These are phyloP conservation scores for Penicillium glabrum DNA, from an alignment of 2,329 filamentous ascomycete genomes.

Conservation along the genomic window DNA sequence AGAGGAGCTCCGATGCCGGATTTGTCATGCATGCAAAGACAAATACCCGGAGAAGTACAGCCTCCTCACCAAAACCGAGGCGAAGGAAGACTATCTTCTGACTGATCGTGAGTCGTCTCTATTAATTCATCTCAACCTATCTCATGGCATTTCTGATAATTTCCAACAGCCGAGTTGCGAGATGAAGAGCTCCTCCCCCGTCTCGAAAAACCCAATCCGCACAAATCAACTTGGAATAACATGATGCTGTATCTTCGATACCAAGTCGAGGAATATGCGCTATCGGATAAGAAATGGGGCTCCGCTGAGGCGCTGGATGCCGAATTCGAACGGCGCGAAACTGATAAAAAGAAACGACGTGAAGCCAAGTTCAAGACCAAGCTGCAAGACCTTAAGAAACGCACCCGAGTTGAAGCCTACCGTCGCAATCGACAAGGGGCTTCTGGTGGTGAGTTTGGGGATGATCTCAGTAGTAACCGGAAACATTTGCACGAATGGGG, in stretches of 20 bases:
- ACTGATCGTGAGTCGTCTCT: slow-evolving; percentile 71
- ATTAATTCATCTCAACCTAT: background rate
- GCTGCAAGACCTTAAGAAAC: slow-evolving; percentile 85
- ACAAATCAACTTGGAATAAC: slow-evolving; percentile 94
- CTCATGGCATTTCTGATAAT: background rate
- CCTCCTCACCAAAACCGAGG: slow-evolving; percentile 94
- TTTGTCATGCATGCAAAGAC: slow-evolving; percentile 87
- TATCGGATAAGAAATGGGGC: slow-evolving; percentile 85
- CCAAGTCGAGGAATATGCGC: slow-evolving; percentile 92
- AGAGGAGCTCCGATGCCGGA: slow-evolving; percentile 71
- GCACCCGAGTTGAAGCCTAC: slow-evolving; percentile 88
- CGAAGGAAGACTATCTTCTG: slow-evolving; percentile 88
- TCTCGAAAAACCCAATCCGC: slow-evolving; percentile 85
- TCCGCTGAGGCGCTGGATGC: slow-evolving; percentile 79
- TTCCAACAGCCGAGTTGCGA: slow-evolving; percentile 71
- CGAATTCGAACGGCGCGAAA: slow-evolving; percentile 78
- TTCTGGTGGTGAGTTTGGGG: slow-evolving; percentile 65
- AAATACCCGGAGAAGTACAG: slow-evolving; percentile 90
- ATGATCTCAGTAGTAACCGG: slow-evolving; percentile 65
- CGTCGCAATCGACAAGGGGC: slow-evolving; percentile 63
- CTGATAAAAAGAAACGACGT: slow-evolving; percentile 79
- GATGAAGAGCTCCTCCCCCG: slow-evolving; percentile 85
- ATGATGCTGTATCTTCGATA: slow-evolving; percentile 97
- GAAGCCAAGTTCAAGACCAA: slow-evolving; percentile 91
- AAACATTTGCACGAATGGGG: slow-evolving; percentile 91